Base-by-base conservation (phyloP, 306 rosid species). In the Phaseolus lunatus region DNA sequence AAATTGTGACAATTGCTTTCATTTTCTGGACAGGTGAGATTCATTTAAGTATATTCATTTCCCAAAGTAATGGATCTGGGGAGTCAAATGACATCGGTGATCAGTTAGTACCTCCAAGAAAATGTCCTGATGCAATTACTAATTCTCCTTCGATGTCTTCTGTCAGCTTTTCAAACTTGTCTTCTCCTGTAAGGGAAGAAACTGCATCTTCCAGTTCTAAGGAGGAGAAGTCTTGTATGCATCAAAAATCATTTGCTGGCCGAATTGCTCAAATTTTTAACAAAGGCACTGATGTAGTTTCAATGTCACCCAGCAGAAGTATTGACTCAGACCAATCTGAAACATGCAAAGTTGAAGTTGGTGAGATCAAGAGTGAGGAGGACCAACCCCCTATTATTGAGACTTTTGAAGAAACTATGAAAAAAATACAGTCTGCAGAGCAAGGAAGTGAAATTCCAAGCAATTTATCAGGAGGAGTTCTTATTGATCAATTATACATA, bases 391-490 rank as follows among this genome's bases (percentile, higher is more conserved):
- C 91, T 57, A 59, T 66, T 57, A 59, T 66, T 47, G 87, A 80
- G 24, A 75, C 85, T 41, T 92, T 90, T 72, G 98, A 92, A 72
- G 97, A 95, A 84, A 9, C 48, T 33, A 59, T 95, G 77, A 89
- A 19, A 54, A 83, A 74, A 67, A 44, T 90, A 76, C 88, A 86
- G 89, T 81, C 88, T 6, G 82, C 76, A 54, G 98, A 89, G 70
- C 85, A 89, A 79, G 90, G 82, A 72, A 84, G 77, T 67, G 97
- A 95, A 77, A 79, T 82, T 49, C 97, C 98, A 2, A 72, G 57
- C 71, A 89, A 92, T 82, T 88, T 95, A 72, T 82, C 97, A 0
- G 98, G 98, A 82, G 97, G 97, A 52, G 93, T 95, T 75, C 59
- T 95, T 67, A 85, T 92, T 12, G 98, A 95, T 85, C 96, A 89